Base-by-base conservation (phyloP, 768 basidiomycete species). In the Clavaria fumosa region DNA sequence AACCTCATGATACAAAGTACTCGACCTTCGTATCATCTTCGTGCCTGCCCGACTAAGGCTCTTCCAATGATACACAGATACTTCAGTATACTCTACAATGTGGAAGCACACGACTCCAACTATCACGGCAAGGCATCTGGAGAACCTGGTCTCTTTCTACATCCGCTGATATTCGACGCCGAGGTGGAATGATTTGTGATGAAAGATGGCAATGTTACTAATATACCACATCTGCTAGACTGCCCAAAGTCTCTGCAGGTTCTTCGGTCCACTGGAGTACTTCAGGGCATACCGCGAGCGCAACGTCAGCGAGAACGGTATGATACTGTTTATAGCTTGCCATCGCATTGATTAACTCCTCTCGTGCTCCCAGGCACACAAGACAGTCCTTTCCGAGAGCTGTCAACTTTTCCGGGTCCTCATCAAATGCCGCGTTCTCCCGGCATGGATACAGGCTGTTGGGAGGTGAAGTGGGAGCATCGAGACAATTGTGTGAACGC, bases 401-500 rank as follows among this genome's bases (percentile, higher is more conserved):
- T 18, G n/a, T 24, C 32, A 20, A 27, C 43, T 10, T 62, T 61
- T 43, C 70, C 72, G 6, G 46, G 45, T 28, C 75, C 76, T 3
- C 82, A 85, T 46, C 56, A 74, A 47, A 63, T 59, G 3, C 65
- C 67, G 19, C 72, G 75, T 28, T 63, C 63, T 23, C 30, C 63
- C 4, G 47, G 48, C 7, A 84, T 82, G 80, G 69, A 74, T 37
- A 43, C 47, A 1, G 55, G 63, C 4, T 75, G 76, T 41, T 85
- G 78, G 73, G 78, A 79, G 48, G 64, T 84, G 27, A 88, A 85
- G 50, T 88, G 79, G 78, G 61, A 67, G 19, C 71, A 80, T 52
- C 66, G 83, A 30, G 76, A 82, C 42, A 75, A 86, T 45, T 79
- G 76, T 42, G 67, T 83, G 28, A 70, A 60, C 43, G 83, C 83